These are phyloP conservation scores for Acanthamoeba sp. DNA, from an alignment of 208 protist species.

Conservation along the genomic window DNA sequence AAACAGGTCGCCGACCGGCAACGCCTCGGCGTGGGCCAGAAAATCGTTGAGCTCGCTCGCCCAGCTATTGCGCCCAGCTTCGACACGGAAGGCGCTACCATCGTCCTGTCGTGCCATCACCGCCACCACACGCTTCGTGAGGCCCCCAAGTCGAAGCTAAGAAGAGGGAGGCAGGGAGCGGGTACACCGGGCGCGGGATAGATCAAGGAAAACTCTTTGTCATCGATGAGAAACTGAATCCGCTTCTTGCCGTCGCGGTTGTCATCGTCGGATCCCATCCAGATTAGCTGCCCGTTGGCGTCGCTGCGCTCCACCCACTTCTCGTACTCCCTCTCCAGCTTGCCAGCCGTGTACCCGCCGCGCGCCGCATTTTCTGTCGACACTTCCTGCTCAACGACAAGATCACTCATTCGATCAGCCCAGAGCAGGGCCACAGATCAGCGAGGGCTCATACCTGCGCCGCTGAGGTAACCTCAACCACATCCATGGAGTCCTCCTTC, in stretches of 20 bases:
- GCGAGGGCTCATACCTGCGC: no score
- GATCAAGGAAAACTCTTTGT: background rate
- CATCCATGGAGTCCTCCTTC: background rate
- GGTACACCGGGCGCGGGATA: background rate
- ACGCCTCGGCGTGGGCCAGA: background rate
- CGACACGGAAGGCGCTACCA: background rate
- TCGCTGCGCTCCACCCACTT: background rate
- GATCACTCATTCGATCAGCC: no score
- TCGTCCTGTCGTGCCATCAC: background rate
- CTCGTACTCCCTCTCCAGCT: conserved; percentile 23
- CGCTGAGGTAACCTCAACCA: background rate
- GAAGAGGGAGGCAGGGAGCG: no score
- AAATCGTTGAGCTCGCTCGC: background rate
- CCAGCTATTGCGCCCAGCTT: background rate
- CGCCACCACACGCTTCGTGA: no score
- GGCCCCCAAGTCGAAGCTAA: no score
- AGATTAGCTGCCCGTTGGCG: conserved; percentile 12
- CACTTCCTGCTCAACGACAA: background rate
- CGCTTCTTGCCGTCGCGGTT: background rate
- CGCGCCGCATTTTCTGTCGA: no score
- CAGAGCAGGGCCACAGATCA: background rate
- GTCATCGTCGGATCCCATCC: background rate
- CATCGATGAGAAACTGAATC: background rate
- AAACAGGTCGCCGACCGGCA: background rate
- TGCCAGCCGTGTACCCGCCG: background rate